Evolutionary conservation across 1,139 yeast species (phyloP).

Genomic region (Candida frijolesensis): DNA sequence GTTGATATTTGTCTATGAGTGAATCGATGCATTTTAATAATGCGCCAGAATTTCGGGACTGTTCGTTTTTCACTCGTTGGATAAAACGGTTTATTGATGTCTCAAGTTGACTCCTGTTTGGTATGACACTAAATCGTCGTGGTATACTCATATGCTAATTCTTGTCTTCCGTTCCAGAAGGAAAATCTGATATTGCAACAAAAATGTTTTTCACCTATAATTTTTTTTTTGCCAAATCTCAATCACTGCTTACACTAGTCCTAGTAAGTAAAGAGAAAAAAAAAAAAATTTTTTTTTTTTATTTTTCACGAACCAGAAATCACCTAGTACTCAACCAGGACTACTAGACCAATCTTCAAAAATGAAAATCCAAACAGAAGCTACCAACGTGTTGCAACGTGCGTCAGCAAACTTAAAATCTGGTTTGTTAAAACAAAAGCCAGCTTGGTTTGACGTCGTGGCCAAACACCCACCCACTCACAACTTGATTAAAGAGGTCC

Average conservation of each 20-base stretch:
- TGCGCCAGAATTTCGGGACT: constrained; percentile 11
- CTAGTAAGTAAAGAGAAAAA: not conserved
- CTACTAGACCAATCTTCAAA: not conserved
- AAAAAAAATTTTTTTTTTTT: constrained; percentile 1
- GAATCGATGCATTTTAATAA: constrained; percentile 16
- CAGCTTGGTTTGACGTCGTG: constrained; percentile 86
- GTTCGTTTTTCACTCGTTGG: constrained; percentile 11
- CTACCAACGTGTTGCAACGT: constrained; percentile 72
- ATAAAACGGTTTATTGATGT: constrained; percentile 9
- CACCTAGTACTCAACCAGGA: too few species aligned
- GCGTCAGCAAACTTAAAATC: constrained; percentile 71
- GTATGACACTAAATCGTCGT: constrained; percentile 3
- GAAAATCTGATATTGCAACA: too few species aligned
- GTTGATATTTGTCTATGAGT: constrained; percentile 17
- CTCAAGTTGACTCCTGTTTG: constrained; percentile 2
- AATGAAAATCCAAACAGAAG: constrained; percentile 72
- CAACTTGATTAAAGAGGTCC: constrained; percentile 55
- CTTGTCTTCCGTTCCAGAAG: not conserved
- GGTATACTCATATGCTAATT: constrained; percentile 11
- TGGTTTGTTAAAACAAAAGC: constrained; percentile 67
- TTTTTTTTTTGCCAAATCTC: too few species aligned
- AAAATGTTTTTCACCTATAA: too few species aligned
- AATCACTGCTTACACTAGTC: too few species aligned
- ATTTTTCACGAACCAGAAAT: not conserved
- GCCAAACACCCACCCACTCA: constrained; percentile 77